Evolutionary conservation across 2,329 filamentous ascomycete genomes (phyloP).

Genomic region (Pyricularia grisea): DNA sequence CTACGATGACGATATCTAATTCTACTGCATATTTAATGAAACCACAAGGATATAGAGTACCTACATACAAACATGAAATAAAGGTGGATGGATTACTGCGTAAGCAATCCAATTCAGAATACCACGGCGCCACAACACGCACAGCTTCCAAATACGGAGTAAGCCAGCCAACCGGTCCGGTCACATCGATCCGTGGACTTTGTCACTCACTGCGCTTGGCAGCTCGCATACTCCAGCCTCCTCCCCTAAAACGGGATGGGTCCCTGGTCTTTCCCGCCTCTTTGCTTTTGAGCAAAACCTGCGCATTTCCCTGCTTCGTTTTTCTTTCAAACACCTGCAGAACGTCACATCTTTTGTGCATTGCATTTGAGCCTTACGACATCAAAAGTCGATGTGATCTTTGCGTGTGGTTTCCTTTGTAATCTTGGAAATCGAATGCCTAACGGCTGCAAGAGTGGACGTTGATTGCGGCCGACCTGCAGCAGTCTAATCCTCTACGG

Average conservation of each 20-base stretch:
- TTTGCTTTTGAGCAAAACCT: neutral
- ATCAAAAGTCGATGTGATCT: neutral
- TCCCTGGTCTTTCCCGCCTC: neutral
- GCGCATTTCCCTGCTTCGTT: neutral
- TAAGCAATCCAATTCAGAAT: neutral
- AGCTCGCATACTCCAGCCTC: neutral
- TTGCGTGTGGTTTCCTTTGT: neutral
- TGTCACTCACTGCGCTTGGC: neutral
- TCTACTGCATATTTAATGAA: neutral
- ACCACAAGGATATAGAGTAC: too few species aligned
- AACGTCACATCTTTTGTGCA: neutral
- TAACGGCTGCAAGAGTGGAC: neutral
- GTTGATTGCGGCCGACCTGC: neutral
- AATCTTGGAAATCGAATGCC: neutral
- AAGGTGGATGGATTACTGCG: neutral
- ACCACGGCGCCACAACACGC: neutral
- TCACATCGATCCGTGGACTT: neutral
- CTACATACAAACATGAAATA: neutral
- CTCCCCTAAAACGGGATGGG: neutral
- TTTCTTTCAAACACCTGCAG: neutral
- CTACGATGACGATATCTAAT: neutral
- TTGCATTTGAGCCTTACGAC: neutral
- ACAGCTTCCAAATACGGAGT: neutral
- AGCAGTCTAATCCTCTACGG: too few species aligned
- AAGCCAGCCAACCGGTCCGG: neutral